phyloP scores from a whole-genome alignment of 2,329 filamentous ascomycete genomes.

The Clonostachys sp. region DNA sequence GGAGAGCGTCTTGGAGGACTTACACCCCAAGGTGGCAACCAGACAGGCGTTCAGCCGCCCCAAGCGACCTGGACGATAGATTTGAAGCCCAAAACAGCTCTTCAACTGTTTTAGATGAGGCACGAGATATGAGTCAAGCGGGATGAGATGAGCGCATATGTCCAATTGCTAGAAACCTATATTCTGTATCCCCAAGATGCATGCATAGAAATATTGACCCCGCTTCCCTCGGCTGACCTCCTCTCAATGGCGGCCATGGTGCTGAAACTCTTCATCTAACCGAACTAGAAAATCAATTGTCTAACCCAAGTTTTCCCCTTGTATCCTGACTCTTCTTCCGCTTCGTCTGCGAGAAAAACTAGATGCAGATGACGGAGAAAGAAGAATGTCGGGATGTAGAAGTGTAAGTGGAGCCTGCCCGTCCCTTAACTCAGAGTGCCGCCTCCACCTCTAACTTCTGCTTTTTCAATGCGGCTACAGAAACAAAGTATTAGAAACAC shows the following conservation, averaged over 20 bases:
- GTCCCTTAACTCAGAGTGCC: constrained; percentile 5
- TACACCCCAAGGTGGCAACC: constrained; percentile 62
- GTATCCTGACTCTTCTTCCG: too few relatives aligned
- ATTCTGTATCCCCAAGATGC: constrained; percentile 19
- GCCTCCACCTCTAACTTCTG: constrained; percentile 8
- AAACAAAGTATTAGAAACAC: neutral
- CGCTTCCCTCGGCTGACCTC: constrained; percentile 6
- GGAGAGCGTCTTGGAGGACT: constrained; percentile 57
- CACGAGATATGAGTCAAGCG: too few relatives aligned
- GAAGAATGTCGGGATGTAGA: too few relatives aligned
- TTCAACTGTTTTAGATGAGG: too few relatives aligned
- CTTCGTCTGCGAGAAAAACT: too few relatives aligned
- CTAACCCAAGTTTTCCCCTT: too few relatives aligned
- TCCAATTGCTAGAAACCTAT: constrained; percentile 2
- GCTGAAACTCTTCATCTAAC: too few relatives aligned
- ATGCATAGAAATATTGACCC: constrained; percentile 12
- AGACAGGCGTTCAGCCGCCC: constrained; percentile 71
- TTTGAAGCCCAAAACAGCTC: too few relatives aligned
- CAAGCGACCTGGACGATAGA: constrained; percentile 68
- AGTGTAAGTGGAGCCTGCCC: too few relatives aligned
- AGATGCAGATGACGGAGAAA: too few relatives aligned
- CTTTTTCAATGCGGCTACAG: constrained; percentile 1
- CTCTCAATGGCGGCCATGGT: too few relatives aligned
- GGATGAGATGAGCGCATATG: neutral
- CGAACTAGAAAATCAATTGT: too few relatives aligned